Conservation (phyloP, 352 stramenopile genomes). For the Globisporangium takayamanum region DNA sequence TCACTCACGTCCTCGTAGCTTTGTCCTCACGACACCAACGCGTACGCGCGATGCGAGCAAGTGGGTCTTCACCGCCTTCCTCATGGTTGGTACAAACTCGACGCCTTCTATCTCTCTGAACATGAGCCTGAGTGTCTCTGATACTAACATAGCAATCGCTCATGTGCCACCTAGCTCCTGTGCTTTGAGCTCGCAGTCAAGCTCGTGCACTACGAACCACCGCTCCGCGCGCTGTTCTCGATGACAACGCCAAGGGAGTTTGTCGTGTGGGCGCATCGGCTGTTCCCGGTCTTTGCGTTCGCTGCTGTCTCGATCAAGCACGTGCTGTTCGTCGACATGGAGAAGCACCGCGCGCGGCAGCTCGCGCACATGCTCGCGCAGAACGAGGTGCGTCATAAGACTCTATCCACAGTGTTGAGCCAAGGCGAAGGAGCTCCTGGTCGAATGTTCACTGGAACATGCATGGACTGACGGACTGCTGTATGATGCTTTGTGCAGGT, state of each 20-base stretch:
- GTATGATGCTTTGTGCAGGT: neutral
- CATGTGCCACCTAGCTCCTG: constrained; percentile 26
- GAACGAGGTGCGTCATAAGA: constrained; percentile 25
- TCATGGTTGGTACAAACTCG: constrained; percentile 25
- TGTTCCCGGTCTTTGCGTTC: constrained; percentile 47
- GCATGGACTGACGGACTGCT: neutral
- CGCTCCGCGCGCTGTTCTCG: constrained; percentile 30
- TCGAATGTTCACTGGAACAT: neutral
- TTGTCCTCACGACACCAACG: constrained; percentile 39
- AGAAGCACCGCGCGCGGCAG: constrained; percentile 40
- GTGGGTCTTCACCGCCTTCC: constrained; percentile 30
- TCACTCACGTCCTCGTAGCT: constrained; percentile 20
- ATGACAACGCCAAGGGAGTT: constrained; percentile 55
- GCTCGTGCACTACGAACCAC: constrained; percentile 50
- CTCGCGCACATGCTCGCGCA: constrained; percentile 45
- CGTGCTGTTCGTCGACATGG: constrained; percentile 53
- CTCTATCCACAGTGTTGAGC: neutral
- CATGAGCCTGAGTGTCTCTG: neutral
- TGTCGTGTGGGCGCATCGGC: constrained; percentile 45
- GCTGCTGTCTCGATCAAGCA: constrained; percentile 36
- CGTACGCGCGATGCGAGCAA: constrained; percentile 37
- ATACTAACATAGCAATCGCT: neutral
- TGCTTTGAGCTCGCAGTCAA: constrained; percentile 46
- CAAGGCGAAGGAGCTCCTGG: no score
- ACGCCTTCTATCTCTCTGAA: neutral